Percentiles rank a stretch among this genome's conserved stretches.
phyloP scores from a whole-genome alignment of 1,284 basidiomycete species.

The Ustilago trichophora region DNA sequence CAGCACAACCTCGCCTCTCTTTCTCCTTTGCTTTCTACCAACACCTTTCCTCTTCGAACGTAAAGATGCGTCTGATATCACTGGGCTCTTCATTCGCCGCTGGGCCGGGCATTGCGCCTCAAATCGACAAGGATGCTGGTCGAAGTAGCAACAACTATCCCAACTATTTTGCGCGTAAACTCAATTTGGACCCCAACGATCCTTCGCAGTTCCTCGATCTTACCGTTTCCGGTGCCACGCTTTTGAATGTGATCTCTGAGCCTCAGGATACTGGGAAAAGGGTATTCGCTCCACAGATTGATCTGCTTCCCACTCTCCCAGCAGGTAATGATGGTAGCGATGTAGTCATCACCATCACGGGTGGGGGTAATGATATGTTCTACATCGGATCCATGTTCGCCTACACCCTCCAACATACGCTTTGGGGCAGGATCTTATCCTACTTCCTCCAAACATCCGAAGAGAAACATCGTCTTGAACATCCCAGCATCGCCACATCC shows the following conservation, averaged over 20 bases:
- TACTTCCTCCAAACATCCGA: constrained; percentile 2
- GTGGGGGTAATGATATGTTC: constrained; percentile 32
- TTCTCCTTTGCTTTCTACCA: too few species aligned
- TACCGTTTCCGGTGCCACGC: constrained; percentile 24
- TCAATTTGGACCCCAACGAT: constrained; percentile 4
- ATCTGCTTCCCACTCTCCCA: neutral
- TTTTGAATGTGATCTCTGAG: constrained; percentile 21
- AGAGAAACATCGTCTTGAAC: neutral
- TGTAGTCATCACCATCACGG: constrained; percentile 20
- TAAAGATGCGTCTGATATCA: constrained; percentile 17
- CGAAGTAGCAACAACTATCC: constrained; percentile 34
- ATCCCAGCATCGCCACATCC: constrained; percentile 10
- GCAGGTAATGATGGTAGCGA: constrained; percentile 12
- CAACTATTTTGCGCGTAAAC: constrained; percentile 14
- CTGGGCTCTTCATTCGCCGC: constrained; percentile 34
- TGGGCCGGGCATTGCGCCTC: constrained; percentile 23
- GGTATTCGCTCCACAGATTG: constrained; percentile 18
- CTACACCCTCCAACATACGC: constrained; percentile 12
- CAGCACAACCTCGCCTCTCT: too few species aligned
- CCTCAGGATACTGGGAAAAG: constrained; percentile 14
- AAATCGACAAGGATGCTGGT: constrained; percentile 18
- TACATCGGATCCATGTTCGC: constrained; percentile 35
- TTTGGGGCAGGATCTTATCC: constrained; percentile 15
- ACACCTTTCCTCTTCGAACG: too few species aligned
- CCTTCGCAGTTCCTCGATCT: constrained; percentile 16